Evolutionary conservation across 1,284 basidiomycete genomes (phyloP).

Genomic region (Cryptococcus hybrid): DNA sequence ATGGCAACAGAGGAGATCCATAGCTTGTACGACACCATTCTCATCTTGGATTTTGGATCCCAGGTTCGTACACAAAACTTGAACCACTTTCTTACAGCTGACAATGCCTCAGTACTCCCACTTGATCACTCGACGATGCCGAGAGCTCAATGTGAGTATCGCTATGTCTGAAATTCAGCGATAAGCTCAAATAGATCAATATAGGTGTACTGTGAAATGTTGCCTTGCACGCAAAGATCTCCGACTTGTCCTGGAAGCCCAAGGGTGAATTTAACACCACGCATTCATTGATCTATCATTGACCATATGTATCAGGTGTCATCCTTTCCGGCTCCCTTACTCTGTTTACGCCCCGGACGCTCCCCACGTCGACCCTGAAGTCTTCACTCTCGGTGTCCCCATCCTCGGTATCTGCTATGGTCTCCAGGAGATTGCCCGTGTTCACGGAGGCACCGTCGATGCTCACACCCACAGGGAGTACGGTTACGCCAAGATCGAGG

Average conservation of each 20-base stretch:
- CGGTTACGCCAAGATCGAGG: constrained; percentile 79
- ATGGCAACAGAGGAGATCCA: constrained; percentile 62
- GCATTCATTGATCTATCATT: too few relatives aligned
- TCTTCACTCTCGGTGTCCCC: constrained; percentile 88
- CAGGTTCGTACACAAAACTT: constrained; percentile 60
- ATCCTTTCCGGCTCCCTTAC: constrained; percentile 99
- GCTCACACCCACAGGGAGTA: constrained; percentile 94
- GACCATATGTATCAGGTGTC: constrained; percentile 62
- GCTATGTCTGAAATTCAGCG: neutral
- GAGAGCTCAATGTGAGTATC: constrained; percentile 71
- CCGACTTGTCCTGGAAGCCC: constrained; percentile 88
- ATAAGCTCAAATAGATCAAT: neutral
- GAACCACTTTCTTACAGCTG: neutral
- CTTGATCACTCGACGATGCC: constrained; percentile 95
- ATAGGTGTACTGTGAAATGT: constrained; percentile 90
- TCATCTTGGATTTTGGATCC: constrained; percentile 97
- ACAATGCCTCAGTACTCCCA: constrained; percentile 76
- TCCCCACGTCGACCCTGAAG: constrained; percentile 91
- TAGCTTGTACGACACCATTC: constrained; percentile 93
- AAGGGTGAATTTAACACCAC: constrained; percentile 63
- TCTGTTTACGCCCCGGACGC: constrained; percentile 94
- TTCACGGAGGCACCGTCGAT: constrained; percentile 80
- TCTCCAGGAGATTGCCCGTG: constrained; percentile 94
- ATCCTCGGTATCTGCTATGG: constrained; percentile 98
- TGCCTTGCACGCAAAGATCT: constrained; percentile 93